Base-by-base conservation (phyloP, 768 basidiomycete genomes). In the Roridomyces roridus region DNA sequence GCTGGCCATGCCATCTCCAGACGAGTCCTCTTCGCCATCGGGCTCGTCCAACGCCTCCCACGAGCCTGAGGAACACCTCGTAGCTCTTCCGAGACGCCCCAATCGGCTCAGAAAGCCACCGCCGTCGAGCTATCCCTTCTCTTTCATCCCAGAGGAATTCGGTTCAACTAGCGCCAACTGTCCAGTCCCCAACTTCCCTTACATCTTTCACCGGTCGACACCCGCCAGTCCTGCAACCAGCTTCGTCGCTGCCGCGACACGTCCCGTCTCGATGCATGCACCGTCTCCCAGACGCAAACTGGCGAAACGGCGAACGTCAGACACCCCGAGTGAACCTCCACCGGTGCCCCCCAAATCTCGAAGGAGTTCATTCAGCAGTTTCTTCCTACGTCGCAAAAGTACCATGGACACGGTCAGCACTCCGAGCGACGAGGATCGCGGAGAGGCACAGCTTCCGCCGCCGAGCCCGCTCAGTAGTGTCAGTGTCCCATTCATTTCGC, bases 1-100 rank as follows among this genome's bases (percentile, higher is more conserved):
- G 53, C 61, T 63, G 10, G 61, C 61, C 21, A 34, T 59, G 34
- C 61, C 61, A 3, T 63, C 61, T 2, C 61, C 61, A 6, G 61
- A 63, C 46, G 55, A 57, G 28, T 36, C 52, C 10, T 57, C 46
- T 17, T 54, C 51, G 21, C 44, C 58, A 14, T 52, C 60, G n/a
- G 37, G 31, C 48, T 55, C 50, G 11, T 62, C 60, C 12, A 62
- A 37, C 14, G 31, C 46, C 24, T 62, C 61, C 24, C 57, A 63
- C 15, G 61, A 63, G 15, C 31, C 49, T 11, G 39, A 57, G 23
- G 26, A 34, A 2, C 18, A 26, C 0, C 7, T n/a, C n/a, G n/a
- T n/a, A n/a, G n/a, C n/a, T n/a, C n/a, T 49, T 3, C 46, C 49
- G 2, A 41, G 57, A 40, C 40, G 25, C 0, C 57, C 53, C 12